Base-by-base conservation (phyloP, 805 yeast species). In the Ogataea corticis region DNA sequence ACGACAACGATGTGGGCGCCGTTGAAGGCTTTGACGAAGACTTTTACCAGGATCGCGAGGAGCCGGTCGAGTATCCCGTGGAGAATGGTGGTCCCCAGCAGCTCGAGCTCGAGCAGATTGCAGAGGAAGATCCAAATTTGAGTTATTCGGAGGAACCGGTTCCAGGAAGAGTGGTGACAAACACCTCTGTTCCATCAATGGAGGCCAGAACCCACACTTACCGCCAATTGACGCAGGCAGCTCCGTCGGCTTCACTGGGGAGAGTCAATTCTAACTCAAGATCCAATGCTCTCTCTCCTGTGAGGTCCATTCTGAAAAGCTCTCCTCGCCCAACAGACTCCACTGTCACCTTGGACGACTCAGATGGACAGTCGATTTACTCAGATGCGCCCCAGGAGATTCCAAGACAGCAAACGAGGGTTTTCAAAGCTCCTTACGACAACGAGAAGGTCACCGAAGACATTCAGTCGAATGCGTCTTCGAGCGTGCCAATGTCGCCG, bases 361-460 rank as follows among this genome's bases (percentile, higher is more conserved):
- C 53, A 5, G 59, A 46, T n/a, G 56, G 51, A 2, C 51, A 49
- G 19, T 52, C 58, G 3, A 49, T 55, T 1, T 59, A 59, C 29
- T 57, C 63, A 1, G 65, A 61, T 44, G 65, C 65, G 12, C 42
- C 46, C 3, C 58, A 55, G 30, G 59, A 52, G 19, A 41, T 47
- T 14, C 34, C 37, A 35, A 34, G n/a, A 33, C 28, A 54, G 25
- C 35, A 15, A 39, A 21, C 29, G 12, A 27, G 29, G 15, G 25
- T 13, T 13, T 23, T 28, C 13, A 35, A 34, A 11, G 29, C 35
- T 4, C 37, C 29, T 18, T 21, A 27, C 13, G 54, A 52, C 17
- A 41, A 51, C 21, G 60, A 59, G 29, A 58, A 57, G 33, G 61
- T 57, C 11, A 54, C 63, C 4, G 63, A 59, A 45, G 60, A 58